phyloP scores from a whole-genome alignment of 1,284 basidiomycete genomes.

The Laetiporus sulphureus region DNA sequence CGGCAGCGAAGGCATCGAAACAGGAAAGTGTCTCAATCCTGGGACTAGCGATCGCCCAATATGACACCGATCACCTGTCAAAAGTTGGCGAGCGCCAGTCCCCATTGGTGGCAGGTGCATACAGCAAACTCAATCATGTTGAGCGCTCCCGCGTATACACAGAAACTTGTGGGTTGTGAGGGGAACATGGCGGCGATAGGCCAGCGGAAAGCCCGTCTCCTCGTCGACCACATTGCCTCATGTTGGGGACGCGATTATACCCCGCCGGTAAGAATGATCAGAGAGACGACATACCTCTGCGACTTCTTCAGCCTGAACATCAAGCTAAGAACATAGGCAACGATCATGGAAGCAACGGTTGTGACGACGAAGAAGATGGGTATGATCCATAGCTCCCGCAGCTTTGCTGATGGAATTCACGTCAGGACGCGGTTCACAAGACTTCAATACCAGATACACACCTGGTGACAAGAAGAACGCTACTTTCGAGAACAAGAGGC shows the following conservation, averaged over 20 bases:
- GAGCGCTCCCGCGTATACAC: too few species aligned
- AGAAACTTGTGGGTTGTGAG: too few species aligned
- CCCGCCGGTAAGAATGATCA: neutral
- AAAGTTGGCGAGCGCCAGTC: too few species aligned
- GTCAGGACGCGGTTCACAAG: neutral
- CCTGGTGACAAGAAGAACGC: constrained; percentile 75
- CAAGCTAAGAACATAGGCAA: constrained; percentile 45
- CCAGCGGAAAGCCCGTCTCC: too few species aligned
- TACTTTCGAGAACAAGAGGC: constrained; percentile 90
- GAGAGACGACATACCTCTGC: constrained; percentile 42
- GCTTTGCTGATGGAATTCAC: constrained; percentile 43
- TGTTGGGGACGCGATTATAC: neutral
- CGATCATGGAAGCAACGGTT: constrained; percentile 55
- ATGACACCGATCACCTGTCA: too few species aligned
- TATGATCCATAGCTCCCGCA: constrained; percentile 88
- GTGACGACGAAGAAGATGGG: constrained; percentile 76
- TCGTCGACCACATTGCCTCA: too few species aligned
- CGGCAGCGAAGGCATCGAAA: neutral
- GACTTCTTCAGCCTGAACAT: constrained; percentile 51
- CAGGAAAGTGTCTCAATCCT: too few species aligned
- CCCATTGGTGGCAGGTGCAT: too few species aligned
- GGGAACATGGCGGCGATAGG: too few species aligned
- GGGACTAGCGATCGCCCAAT: too few species aligned
- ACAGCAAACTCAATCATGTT: too few species aligned
- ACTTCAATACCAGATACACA: constrained; percentile 19